phyloP scores from a whole-genome alignment of 192 early-diverging fungal species.

The Lobosporangium transversale region DNA sequence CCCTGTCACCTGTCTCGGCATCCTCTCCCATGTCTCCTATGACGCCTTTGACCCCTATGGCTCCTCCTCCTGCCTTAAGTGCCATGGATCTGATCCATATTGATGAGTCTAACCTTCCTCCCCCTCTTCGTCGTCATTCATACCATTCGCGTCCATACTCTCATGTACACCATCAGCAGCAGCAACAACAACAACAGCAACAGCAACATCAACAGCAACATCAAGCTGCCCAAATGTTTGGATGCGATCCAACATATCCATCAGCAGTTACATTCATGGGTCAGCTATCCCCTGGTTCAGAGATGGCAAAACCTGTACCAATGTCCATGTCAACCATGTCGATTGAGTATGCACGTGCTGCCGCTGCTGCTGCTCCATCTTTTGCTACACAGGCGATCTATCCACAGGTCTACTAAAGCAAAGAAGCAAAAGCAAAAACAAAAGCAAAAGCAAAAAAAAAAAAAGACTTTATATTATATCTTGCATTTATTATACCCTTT shows the following conservation, averaged over 20 bases:
- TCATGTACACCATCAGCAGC: slow-evolving; percentile 20
- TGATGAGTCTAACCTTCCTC: slow-evolving; percentile 9
- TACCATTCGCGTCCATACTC: neutral
- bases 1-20: slow-evolving; percentile 35
- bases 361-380: neutral
- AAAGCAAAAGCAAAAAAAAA: too few relatives aligned
- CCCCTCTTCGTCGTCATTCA: neutral
- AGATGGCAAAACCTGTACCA: slow-evolving; percentile 9
- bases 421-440: too few relatives aligned
- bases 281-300: slow-evolving; percentile 18
- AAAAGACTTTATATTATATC: too few relatives aligned
- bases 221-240: slow-evolving; percentile 5
- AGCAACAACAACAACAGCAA: neutral
- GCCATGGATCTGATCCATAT: slow-evolving; percentile 27
- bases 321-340: neutral
- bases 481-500: too few relatives aligned
- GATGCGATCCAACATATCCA: slow-evolving; percentile 17
- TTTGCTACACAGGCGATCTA: slow-evolving; percentile 1
- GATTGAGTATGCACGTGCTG: slow-evolving; percentile 15
- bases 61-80: slow-evolving; percentile 17
- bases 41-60: slow-evolving; percentile 38
- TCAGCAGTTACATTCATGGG: neutral
- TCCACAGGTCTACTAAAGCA: slow-evolving; percentile 24
- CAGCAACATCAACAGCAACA: slow-evolving; percentile 12
- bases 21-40: slow-evolving; percentile 44